These are phyloP conservation scores for Colletotrichum tabaci DNA, from an alignment of 2,329 filamentous ascomycete genomes.

Conservation along the genomic window DNA sequence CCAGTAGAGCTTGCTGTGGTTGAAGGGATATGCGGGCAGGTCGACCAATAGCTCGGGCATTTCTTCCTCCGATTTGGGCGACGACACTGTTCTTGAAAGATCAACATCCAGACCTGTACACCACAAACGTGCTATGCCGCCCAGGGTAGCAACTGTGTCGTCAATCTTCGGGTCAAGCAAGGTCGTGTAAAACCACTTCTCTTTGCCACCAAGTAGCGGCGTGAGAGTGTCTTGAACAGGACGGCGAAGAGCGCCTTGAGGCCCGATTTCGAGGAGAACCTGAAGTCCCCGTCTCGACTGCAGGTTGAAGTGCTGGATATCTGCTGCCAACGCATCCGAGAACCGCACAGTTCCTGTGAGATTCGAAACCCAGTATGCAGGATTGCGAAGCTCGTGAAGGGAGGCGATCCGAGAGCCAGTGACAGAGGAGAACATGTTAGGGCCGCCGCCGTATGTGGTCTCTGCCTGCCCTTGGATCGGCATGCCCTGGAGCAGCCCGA, in stretches of 20 bases:
- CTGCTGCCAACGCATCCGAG: no score
- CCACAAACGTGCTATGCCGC: background rate
- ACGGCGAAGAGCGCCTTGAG: constrained; percentile 23
- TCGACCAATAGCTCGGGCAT: constrained; percentile 52
- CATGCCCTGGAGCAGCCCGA: background rate
- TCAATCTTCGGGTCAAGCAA: background rate
- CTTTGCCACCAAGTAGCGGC: background rate
- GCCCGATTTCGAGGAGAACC: constrained; percentile 29
- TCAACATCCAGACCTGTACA: no score
- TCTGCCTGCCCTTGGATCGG: no score
- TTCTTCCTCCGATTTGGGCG: background rate
- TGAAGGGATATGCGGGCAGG: constrained; percentile 70
- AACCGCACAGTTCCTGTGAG: background rate
- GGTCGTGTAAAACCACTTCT: background rate
- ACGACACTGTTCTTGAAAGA: background rate
- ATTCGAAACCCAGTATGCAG: constrained; percentile 14
- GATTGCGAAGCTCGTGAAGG: background rate
- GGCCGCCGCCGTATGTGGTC: background rate
- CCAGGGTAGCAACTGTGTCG: constrained; percentile 5
- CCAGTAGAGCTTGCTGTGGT: constrained; percentile 67
- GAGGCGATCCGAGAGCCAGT: constrained; percentile 1
- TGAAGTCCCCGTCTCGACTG: no score
- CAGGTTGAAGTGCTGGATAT: no score
- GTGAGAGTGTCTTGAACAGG: constrained; percentile 30
- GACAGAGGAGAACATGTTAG: constrained; percentile 14